phyloP scores from a whole-genome alignment of 441 rosid genomes.

The Theobroma grandiflorum region DNA sequence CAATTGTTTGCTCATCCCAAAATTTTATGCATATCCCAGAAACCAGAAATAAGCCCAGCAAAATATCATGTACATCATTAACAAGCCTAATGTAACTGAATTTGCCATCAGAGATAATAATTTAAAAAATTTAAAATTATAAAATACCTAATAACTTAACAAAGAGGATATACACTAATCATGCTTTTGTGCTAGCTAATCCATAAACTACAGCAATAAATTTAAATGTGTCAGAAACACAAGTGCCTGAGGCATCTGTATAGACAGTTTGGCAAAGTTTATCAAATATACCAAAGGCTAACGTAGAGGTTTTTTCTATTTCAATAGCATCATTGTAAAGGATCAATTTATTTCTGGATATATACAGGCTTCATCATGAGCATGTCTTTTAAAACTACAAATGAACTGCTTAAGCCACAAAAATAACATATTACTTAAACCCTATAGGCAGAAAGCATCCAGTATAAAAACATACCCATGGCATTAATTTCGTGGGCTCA shows the following conservation, averaged over 20 bases:
- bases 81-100: not conserved
- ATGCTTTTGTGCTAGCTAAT: not conserved
- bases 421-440: not conserved
- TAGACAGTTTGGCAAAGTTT: not conserved
- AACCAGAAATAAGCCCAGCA: not conserved
- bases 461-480: constrained; percentile 56
- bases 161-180: constrained; percentile 1
- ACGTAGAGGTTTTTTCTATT: not conserved
- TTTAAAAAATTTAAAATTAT: not conserved
- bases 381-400: not conserved
- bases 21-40: not conserved
- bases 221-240: not conserved
- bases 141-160: not conserved
- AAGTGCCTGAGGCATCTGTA: not conserved
- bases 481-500: constrained; percentile 74
- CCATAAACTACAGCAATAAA: not conserved
- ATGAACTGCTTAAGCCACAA: constrained; percentile 4
- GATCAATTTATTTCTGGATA: not conserved
- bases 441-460: not conserved
- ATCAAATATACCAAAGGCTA: not conserved
- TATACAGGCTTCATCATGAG: not conserved
- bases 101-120: not conserved
- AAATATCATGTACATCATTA: not conserved
- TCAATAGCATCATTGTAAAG: not conserved
- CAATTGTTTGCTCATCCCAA: not conserved